Evolutionary conservation across 208 protist genomes (phyloP).

Genomic region (Trypanosomatidae sp.): DNA sequence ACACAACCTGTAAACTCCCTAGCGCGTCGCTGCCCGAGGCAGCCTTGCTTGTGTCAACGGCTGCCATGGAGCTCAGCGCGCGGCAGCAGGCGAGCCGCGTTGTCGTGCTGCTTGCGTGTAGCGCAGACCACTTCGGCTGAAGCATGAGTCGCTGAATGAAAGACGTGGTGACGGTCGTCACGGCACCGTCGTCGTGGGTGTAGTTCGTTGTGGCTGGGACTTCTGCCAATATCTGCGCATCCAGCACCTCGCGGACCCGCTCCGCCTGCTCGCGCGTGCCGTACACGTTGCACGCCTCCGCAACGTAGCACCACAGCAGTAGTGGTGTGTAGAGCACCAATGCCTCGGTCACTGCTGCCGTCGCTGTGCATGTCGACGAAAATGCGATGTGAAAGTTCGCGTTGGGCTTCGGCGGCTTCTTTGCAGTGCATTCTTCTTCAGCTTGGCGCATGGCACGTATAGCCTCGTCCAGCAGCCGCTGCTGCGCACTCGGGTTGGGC

Average conservation of each 20-base stretch:
- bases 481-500: conserved; percentile 31
- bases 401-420: conserved; percentile 1
- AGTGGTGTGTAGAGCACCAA: conserved; percentile 21
- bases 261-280: conserved; percentile 22
- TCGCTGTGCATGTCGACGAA: background rate
- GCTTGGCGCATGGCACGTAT: conserved; percentile 38
- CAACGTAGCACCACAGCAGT: conserved; percentile 61
- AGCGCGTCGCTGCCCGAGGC: conserved; percentile 6
- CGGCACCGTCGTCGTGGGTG: background rate
- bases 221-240: conserved; percentile 19
- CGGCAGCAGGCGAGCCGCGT: conserved; percentile 25
- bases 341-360: background rate
- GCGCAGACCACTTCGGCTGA: conserved; percentile 19
- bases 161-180: conserved; percentile 13
- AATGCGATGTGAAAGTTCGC: background rate
- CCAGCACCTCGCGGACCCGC: conserved; percentile 12
- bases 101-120: conserved; percentile 20
- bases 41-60: conserved; percentile 1
- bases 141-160: conserved; percentile 32
- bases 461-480: conserved; percentile 39
- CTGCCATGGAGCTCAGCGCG: conserved; percentile 16
- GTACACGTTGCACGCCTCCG: conserved; percentile 19
- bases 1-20: conserved; percentile 37
- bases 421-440: conserved; percentile 3
- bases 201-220: background rate